phyloP scores from a whole-genome alignment of 495 filamentous ascomycete species.

The Penicillium subrubescens region DNA sequence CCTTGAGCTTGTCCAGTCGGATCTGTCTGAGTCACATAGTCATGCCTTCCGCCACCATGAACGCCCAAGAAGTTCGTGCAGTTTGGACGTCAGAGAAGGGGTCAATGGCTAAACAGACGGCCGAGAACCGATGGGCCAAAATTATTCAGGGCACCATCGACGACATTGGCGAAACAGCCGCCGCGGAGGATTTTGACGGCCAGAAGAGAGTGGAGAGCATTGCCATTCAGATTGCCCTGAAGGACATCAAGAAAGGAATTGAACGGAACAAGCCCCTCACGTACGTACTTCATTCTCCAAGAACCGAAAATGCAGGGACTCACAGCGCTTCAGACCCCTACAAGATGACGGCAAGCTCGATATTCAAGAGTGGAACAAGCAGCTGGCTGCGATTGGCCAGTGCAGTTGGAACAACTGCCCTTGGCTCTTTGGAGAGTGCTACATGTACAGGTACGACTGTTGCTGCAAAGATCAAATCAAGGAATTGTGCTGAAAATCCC shows the following conservation, averaged over 20 bases:
- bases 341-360: slow-evolving; percentile 72
- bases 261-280: slow-evolving; percentile 74
- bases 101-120: slow-evolving; percentile 13
- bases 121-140: slow-evolving; percentile 14
- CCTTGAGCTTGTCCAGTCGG: slow-evolving; percentile 6
- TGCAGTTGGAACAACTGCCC: slow-evolving; percentile 75
- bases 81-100: slow-evolving; percentile 15
- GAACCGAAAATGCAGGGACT: background rate
- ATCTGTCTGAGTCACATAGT: slow-evolving; percentile 2
- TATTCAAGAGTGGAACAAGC: slow-evolving; percentile 70
- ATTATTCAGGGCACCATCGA: slow-evolving; percentile 63
- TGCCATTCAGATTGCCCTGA: slow-evolving; percentile 67
- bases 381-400: slow-evolving; percentile 64
- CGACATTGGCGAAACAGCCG: slow-evolving; percentile 40
- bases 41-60: slow-evolving; percentile 15
- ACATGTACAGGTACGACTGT: slow-evolving; percentile 68
- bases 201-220: slow-evolving; percentile 70
- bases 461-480: background rate
- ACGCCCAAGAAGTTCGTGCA: slow-evolving; percentile 6
- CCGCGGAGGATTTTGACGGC: slow-evolving; percentile 36
- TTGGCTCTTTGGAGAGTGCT: slow-evolving; percentile 86
- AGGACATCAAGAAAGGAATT: slow-evolving; percentile 80
- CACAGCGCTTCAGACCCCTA: slow-evolving; percentile 57
- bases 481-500: background rate
- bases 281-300: slow-evolving; percentile 45